Evolutionary conservation across 2,329 filamentous ascomycete species (phyloP), one percentile per base, ranked within the genome.

Genomic region (Fusarium sp.): DNA sequence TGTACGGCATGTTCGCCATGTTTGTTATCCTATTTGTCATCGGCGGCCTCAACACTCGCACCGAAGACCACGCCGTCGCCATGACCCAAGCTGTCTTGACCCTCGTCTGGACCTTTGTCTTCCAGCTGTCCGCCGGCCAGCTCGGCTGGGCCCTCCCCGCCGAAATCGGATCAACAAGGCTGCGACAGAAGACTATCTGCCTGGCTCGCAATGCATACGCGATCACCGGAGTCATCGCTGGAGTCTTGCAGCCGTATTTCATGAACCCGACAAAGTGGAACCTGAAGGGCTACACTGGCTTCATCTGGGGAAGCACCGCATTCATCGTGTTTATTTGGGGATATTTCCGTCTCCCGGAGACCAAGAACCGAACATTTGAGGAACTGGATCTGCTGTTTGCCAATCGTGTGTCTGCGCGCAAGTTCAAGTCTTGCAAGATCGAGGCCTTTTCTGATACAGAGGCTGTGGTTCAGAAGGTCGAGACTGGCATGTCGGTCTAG

Each of bases 341-440:
- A 63, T 85, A 81, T 62, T 81, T 86, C 72, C 84, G 83, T 18
- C 75, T 87, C 8, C 86, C 85, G 6, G 87, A 89, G 75, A 83
- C 85, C 1, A 84, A 83, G 43, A 84, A 81, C 3, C 80, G 85
- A 23, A 85, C 84, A 0, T 84, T 86, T 47, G 85, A 86, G 68
- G 86, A 89, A 75, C 79, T 89, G 1, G 87, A 88, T 56, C 78
- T 84, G 11, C 72, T 89, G 43, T 89, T 89, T 73, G 69, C 73
- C n/a, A 74, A 73, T 46, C 47, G 53, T 11, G 57, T 75, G 1
- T 55, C 71, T 9, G 73, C 73, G 1, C 68, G 73, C 34, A 63
- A 67, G 47, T 69, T 70, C 2, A 51, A 31, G 7, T 15, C 47
- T 28, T 51, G 36, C 13, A 37, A 37, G 16, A 51, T 51, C 7